These are phyloP conservation scores for Rugonectria rugulosa DNA, from an alignment of 2,329 filamentous ascomycete species.

Conservation along the genomic window DNA sequence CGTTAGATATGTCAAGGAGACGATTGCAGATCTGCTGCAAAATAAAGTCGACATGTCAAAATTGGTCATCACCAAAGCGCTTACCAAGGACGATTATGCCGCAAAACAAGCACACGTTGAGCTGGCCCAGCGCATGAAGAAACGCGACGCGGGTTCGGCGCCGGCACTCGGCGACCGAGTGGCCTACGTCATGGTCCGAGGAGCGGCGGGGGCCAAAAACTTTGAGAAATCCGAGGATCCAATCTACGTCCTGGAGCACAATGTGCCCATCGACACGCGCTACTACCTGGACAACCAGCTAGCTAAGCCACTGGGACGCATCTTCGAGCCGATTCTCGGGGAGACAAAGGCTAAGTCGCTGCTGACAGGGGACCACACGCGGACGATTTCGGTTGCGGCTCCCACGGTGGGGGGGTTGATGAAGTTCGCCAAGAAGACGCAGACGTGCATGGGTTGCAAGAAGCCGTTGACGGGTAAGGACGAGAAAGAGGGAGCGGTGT, in stretches of 20 bases:
- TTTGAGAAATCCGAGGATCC: conserved; percentile 98
- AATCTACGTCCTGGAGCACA: conserved; percentile 96
- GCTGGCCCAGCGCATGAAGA: conserved; percentile 94
- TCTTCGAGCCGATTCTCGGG: conserved; percentile 97
- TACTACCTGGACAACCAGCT: conserved; percentile 99
- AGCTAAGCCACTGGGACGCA: conserved; percentile 89
- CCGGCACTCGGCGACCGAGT: conserved; percentile 94
- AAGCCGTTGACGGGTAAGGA: conserved; percentile 85
- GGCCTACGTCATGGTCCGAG: conserved; percentile 97
- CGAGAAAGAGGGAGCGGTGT: conserved; percentile 86
- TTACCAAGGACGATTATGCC: conserved; percentile 88
- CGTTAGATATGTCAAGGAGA: conserved; percentile 89
- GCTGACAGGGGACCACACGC: conserved; percentile 91
- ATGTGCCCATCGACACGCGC: conserved; percentile 95
- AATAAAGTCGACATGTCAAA: conserved; percentile 99
- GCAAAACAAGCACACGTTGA: conserved; percentile 96
- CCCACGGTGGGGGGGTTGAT: conserved; percentile 92
- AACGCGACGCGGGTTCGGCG: conserved; percentile 93
- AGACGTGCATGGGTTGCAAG: conserved; percentile 99
- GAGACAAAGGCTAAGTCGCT: conserved; percentile 89
- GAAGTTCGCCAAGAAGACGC: conserved; percentile 98
- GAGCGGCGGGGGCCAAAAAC: conserved; percentile 86
- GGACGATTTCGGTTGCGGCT: conserved; percentile 91
- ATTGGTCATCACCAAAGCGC: conserved; percentile 96
- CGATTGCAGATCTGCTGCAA: conserved; percentile 91